Evolutionary conservation across 768 basidiomycete species (phyloP), one percentile per base, ranked within the genome.

Genomic region (Boletus huronensis): DNA sequence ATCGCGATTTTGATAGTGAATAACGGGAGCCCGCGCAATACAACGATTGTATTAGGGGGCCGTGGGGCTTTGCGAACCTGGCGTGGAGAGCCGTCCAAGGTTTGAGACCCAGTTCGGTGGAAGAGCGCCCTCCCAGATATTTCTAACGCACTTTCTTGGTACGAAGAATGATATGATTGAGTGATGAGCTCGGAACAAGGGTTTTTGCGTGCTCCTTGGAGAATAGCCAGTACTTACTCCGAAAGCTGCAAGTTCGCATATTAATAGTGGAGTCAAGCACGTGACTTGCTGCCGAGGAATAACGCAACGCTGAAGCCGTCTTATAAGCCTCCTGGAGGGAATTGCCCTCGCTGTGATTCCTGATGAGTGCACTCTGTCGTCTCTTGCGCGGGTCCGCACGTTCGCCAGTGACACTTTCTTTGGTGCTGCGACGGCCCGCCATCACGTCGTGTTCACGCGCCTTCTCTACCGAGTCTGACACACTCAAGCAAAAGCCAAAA

Each of bases 401-500:
- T 17, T 42, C 21, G 3, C 25, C 46, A 36, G 41, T 17, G 29
- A 10, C 23, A 16, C 23, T 38, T 28, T 45, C 44, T 5, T 29
- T 28, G 5, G 19, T 47, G 4, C 49, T 48, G 38, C 58, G 54
- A 41, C 50, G 38, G 1, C 17, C 43, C 0, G 23, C 17, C 35
- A 14, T 46, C 11, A 8, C n/a, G 19, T 41, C 54, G 16, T 54
- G 8, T 48, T 40, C 35, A 5, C 67, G 59, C 44, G 25, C 45
- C 7, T 52, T 61, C 35, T 65, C 67, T 4, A 54, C 53, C 14
- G 61, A 63, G n/a, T 25, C 47, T 17, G 67, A 69, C 47, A 43
- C 50, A 0, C 58, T 58, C 52, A 85, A 85, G 61, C 75, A 82
- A 36, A 92, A 90, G 67, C 89, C 90, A n/a, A 93, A 91, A 66